Evolutionary conservation across 176 grass and related monocot species (phyloP).

Genomic region (Triticum timopheevii): DNA sequence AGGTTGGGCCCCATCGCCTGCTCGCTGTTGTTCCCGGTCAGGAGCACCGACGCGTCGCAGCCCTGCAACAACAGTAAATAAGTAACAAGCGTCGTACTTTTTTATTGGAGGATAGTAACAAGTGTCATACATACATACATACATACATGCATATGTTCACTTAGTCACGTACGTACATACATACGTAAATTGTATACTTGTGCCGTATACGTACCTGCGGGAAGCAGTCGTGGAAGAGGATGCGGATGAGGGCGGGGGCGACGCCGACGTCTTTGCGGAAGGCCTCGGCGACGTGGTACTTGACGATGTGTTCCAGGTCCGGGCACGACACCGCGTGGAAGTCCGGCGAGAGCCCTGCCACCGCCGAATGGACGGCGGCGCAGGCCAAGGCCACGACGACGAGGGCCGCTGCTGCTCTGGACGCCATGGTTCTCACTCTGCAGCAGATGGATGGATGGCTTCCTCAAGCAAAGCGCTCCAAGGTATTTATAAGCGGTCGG

Average conservation of each 20-base stretch:
- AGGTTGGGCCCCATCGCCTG: not conserved
- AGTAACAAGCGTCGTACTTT: too few relatives aligned
- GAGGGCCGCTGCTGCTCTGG: not conserved
- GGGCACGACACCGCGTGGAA: constrained; percentile 46
- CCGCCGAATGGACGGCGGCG: not conserved
- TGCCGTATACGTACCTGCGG: not conserved
- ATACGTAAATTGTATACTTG: too few relatives aligned
- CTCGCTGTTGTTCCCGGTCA: constrained; percentile 25
- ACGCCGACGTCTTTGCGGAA: constrained; percentile 35
- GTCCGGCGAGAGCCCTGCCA: not conserved
- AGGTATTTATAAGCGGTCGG: too few relatives aligned
- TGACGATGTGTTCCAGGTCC: constrained; percentile 22
- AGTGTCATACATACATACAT: too few relatives aligned
- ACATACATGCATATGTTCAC: too few relatives aligned
- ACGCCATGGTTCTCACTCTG: not conserved
- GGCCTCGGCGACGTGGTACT: not conserved
- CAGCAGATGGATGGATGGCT: too few relatives aligned
- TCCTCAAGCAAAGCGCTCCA: too few relatives aligned
- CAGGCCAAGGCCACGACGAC: not conserved
- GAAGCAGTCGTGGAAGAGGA: constrained; percentile 71
- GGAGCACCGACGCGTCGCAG: constrained; percentile 51
- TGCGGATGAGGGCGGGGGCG: constrained; percentile 47
- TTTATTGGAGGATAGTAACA: too few relatives aligned
- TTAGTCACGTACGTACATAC: too few relatives aligned
- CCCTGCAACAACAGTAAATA: constrained; percentile 22